These are phyloP conservation scores for Desmodesmus armatus DNA, from an alignment of 139 green algal genomes.

Conservation along the genomic window DNA sequence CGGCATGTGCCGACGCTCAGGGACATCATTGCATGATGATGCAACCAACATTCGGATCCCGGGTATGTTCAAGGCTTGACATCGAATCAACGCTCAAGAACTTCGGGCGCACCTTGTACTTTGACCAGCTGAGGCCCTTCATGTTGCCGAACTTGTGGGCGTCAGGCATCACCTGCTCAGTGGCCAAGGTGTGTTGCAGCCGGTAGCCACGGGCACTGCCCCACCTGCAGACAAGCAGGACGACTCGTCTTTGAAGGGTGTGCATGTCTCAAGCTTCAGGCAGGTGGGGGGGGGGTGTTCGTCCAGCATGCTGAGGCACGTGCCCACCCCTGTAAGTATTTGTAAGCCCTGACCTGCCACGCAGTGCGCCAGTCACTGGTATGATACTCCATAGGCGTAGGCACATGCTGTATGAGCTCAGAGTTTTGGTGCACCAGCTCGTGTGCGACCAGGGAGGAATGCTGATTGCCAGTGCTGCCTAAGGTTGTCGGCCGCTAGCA, in stretches of 20 bases:
- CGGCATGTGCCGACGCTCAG: no score
- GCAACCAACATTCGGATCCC: no score
- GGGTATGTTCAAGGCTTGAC: no score
- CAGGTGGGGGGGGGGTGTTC: neutral
- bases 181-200: conserved; percentile 16
- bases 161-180: conserved; percentile 18
- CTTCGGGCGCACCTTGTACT: conserved; percentile 22
- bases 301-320: neutral
- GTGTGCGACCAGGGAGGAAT: no score
- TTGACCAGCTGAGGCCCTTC: neutral
- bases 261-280: no score
- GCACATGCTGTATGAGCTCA: no score
- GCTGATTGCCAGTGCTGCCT: no score
- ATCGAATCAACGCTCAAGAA: no score
- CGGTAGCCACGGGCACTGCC: conserved; percentile 34
- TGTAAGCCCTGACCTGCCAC: neutral
- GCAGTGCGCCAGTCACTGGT: neutral
- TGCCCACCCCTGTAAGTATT: neutral
- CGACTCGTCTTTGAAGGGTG: neutral
- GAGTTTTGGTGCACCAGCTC: no score
- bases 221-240: conserved; percentile 13
- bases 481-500: no score
- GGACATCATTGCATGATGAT: no score
- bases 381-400: no score
- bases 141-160: conserved; percentile 20